These are phyloP conservation scores for Dichotomocladium elegans DNA, from an alignment of 371 early-diverging fungal genomes.

Conservation along the genomic window DNA sequence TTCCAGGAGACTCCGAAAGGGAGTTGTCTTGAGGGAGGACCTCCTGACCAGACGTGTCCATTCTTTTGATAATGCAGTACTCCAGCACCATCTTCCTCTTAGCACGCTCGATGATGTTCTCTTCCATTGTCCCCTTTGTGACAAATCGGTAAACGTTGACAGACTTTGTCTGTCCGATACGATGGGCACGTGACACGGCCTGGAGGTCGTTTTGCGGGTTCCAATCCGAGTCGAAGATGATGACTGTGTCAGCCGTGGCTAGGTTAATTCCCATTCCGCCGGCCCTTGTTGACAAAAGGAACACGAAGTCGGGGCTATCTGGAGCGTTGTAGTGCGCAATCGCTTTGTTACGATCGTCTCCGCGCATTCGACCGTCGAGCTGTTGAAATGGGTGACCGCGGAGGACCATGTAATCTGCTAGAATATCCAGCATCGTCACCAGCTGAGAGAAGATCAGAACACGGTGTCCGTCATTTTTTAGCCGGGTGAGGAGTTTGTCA, in stretches of 20 bases:
- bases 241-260: conserved; percentile 98
- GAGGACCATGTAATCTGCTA: conserved; percentile 86
- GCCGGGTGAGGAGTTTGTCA: conserved; percentile 85
- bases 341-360: conserved; percentile 91
- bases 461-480: conserved; percentile 86
- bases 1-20: conserved; percentile 36
- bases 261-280: conserved; percentile 99
- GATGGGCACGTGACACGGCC: conserved; percentile 99
- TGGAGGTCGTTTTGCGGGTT: conserved; percentile 99
- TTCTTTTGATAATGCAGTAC: conserved; percentile 95
- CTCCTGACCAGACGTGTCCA: conserved; percentile 92
- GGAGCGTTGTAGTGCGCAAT: conserved; percentile 99
- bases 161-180: conserved; percentile 97
- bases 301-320: conserved; percentile 93
- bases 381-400: conserved; percentile 91
- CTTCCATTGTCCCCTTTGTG: conserved; percentile 97
- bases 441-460: conserved; percentile 96
- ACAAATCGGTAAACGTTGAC: conserved; percentile 99
- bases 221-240: conserved; percentile 99
- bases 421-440: conserved; percentile 93
- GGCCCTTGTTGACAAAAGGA: conserved; percentile 96
- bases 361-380: conserved; percentile 93
- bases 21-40: conserved; percentile 60
- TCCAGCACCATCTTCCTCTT: conserved; percentile 98
- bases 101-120: conserved; percentile 96